phyloP scores from a whole-genome alignment of 2,329 filamentous ascomycete species.

The Epichloe coenophiala region DNA sequence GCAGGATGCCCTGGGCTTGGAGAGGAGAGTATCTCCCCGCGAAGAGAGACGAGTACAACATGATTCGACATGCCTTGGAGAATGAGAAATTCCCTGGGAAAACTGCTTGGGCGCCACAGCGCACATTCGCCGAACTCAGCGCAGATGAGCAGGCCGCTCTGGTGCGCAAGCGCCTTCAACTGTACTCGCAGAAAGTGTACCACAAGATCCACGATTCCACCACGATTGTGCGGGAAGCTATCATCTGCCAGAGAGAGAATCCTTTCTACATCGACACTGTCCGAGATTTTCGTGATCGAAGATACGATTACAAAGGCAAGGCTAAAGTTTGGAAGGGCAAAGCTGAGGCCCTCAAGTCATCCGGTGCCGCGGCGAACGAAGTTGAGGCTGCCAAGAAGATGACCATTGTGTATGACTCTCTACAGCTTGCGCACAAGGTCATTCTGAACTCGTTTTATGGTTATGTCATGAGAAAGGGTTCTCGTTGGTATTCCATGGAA shows the following conservation, averaged over 20 bases:
- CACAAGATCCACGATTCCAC: slow-evolving; percentile 96
- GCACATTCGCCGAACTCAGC: slow-evolving; percentile 69
- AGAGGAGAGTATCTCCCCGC: slow-evolving; percentile 93
- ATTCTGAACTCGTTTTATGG: slow-evolving; percentile 99
- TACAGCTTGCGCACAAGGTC: slow-evolving; percentile 96
- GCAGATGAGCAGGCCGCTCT: slow-evolving; percentile 70
- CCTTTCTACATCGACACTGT: slow-evolving; percentile 98
- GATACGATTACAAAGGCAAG: slow-evolving; percentile 97
- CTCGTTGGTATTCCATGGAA: slow-evolving; percentile 97
- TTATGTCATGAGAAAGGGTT: slow-evolving; percentile 98
- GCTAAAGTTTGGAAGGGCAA: slow-evolving; percentile 99
- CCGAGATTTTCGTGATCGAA: slow-evolving; percentile 85
- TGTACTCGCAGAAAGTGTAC: slow-evolving; percentile 97
- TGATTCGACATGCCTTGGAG: slow-evolving; percentile 84
- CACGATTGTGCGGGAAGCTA: slow-evolving; percentile 85
- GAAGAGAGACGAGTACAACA: slow-evolving; percentile 97
- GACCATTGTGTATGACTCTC: slow-evolving; percentile 89
- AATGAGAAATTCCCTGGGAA: slow-evolving; percentile 87
- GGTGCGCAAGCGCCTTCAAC: slow-evolving; percentile 74
- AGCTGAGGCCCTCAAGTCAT: slow-evolving; percentile 70
- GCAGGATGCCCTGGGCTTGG: slow-evolving; percentile 93
- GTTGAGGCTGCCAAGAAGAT: slow-evolving; percentile 97
- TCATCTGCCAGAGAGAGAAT: slow-evolving; percentile 96
- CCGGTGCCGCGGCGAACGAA: slow-evolving; percentile 62
- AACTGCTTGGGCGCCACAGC: slow-evolving; percentile 51